These are phyloP conservation scores for Pneumocystis murina DNA, from an alignment of 1,139 yeast species.

Conservation along the genomic window DNA sequence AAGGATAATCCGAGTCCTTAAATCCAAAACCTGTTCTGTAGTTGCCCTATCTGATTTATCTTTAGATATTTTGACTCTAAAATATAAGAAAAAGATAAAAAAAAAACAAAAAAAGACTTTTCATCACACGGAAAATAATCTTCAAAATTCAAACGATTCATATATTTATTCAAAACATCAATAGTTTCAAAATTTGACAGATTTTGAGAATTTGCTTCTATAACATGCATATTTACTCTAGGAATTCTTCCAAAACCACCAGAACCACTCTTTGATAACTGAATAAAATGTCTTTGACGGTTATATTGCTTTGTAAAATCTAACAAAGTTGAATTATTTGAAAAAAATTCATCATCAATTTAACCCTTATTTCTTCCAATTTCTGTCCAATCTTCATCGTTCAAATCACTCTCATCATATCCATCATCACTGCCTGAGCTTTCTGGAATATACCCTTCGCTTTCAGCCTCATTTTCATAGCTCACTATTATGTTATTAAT, in stretches of 20 bases:
- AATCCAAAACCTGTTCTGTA: slow-evolving; percentile 90
- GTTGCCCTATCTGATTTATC: slow-evolving; percentile 93
- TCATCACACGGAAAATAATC: slow-evolving; percentile 8
- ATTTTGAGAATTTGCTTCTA: slow-evolving; percentile 5
- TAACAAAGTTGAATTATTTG: neutral
- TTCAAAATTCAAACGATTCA: slow-evolving; percentile 9
- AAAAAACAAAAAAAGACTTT: slow-evolving; percentile 11
- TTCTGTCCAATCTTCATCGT: neutral
- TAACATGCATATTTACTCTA: slow-evolving; percentile 4
- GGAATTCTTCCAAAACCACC: neutral
- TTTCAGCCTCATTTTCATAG: neutral
- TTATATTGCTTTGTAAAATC: slow-evolving; percentile 10
- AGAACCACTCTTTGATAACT: neutral
- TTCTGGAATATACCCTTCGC: neutral
- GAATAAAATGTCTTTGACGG: slow-evolving; percentile 5
- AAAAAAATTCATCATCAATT: neutral
- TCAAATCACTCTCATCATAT: neutral
- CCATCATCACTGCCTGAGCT: neutral
- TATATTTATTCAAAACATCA: slow-evolving; percentile 8
- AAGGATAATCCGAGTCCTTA: slow-evolving; percentile 73
- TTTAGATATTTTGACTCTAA: slow-evolving; percentile 5
- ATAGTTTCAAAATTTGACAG: slow-evolving; percentile 5
- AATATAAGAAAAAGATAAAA: neutral
- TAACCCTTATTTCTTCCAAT: neutral
- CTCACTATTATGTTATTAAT: neutral